Evolutionary conservation across 2,329 filamentous ascomycete species (phyloP), one percentile per base, ranked within the genome.

Genomic region (Penicillium brevicompactum): DNA sequence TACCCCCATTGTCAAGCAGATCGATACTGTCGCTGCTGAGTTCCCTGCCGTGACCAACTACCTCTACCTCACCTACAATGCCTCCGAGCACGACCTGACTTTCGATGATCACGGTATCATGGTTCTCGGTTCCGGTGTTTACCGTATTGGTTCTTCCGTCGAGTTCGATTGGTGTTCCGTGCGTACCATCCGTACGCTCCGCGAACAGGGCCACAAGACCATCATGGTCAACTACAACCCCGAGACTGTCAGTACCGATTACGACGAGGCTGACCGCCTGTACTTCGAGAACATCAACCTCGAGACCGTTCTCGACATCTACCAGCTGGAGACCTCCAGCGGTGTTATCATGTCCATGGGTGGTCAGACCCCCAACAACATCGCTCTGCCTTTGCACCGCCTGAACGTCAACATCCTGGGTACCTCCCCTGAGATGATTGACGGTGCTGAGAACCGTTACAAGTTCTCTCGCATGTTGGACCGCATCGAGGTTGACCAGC

Each of bases 151-250:
- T 63, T 97, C 92, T 0, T 97, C 93, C 0, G 94, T 99, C 56
- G 94, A 99, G 72, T 99, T 99, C 74, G 94, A 99, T 76, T 99
- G 94, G 94, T 97, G 94, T 74, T 96, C 94, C 4, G 94, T 99
- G 27, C 84, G 93, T 57, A 91, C 94, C 5, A 95, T 97, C 59
- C 87, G 93, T 60, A 97, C 94, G 1, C 83, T 99, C 7, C 86
- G 94, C 48, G 85, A 90, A 62, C 84, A 87, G 57, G 90, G 90
- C 2, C 86, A 88, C 80, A 97, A 97, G 82, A 97, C 94, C 0
- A 87, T 97, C 68, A 97, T 97, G 93, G 87, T 96, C 47, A 96
- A 96, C 67, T 91, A 89, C 70, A 96, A 97, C 69, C 92, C 92
- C 0, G 92, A 97, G 71, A 96, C 92, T 0, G 89, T 96, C 0